A percentile compares a stretch with the other conserved stretches of the same genome.
Evolutionary conservation across 106 monocot genomes (phyloP).

Genomic region (Dendrobium chrysotoxum): DNA sequence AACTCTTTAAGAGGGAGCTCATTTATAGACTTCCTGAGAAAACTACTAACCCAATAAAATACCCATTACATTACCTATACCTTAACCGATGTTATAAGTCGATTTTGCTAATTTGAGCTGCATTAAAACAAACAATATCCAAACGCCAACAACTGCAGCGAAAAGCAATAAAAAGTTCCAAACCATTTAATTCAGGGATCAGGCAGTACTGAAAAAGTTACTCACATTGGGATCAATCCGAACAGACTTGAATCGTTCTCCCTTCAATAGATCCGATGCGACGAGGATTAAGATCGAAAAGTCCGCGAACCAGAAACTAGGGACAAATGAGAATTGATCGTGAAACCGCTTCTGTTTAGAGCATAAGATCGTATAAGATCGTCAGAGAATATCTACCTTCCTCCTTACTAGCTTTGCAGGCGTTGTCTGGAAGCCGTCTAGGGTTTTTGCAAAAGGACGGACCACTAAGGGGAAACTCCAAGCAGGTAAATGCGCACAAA

Average conservation of each 20-base stretch:
- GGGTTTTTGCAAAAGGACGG: not conserved
- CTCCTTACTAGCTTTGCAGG: not conserved
- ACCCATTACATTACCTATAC: too few species aligned
- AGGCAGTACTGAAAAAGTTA: not conserved
- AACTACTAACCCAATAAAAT: too few species aligned
- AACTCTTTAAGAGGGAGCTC: too few species aligned
- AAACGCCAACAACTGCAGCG: not conserved
- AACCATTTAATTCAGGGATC: not conserved
- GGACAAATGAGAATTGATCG: not conserved
- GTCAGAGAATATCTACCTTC: not conserved
- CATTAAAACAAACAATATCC: not conserved
- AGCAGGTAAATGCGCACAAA: too few species aligned
- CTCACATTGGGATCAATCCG: not conserved
- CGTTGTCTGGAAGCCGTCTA: not conserved
- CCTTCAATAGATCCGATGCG: not conserved
- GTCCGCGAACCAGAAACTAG: not conserved
- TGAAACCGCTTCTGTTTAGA: not conserved
- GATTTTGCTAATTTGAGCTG: not conserved
- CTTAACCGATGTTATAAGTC: too few species aligned
- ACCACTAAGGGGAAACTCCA: too few species aligned
- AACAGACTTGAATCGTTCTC: not conserved
- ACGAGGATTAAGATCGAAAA: not conserved
- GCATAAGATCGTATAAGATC: not conserved
- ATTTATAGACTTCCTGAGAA: too few species aligned
- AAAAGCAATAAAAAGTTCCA: not conserved